phyloP scores from a whole-genome alignment of 306 rosid genomes.

The Castanea sativa region DNA sequence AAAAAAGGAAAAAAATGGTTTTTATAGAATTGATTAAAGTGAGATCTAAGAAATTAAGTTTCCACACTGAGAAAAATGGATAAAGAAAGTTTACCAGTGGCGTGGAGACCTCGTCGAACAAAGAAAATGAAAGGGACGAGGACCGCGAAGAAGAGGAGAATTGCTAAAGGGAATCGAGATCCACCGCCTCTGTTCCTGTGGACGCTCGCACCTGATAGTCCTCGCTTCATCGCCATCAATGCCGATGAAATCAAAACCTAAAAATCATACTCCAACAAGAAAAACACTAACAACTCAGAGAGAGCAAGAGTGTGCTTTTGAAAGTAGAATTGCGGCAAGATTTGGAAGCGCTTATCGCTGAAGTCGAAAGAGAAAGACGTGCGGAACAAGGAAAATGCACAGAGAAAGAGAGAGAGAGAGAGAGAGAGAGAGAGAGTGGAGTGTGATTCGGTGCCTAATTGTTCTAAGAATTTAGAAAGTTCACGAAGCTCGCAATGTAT shows the following conservation, averaged over 20 bases:
- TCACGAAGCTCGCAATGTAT: background rate
- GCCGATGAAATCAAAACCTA: constrained; percentile 29
- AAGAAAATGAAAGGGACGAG: constrained; percentile 65
- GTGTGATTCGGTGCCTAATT: background rate
- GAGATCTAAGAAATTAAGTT: background rate
- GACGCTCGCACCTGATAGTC: constrained; percentile 22
- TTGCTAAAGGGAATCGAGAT: constrained; percentile 48
- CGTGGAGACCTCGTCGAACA: constrained; percentile 52
- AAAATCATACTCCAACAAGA: background rate
- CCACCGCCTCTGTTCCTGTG: constrained; percentile 47
- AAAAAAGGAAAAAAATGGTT: background rate
- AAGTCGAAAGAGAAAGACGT: background rate
- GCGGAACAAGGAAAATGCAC: background rate
- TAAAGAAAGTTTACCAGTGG: constrained; percentile 39
- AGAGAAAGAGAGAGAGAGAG: background rate
- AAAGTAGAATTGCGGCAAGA: constrained; percentile 5
- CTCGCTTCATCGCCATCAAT: constrained; percentile 62
- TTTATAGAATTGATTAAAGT: background rate
- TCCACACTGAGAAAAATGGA: background rate
- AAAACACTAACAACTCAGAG: background rate
- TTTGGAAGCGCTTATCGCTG: constrained; percentile 18
- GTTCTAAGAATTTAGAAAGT: background rate
- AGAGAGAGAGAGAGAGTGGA: background rate
- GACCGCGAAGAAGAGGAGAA: constrained; percentile 47
- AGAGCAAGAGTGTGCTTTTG: background rate